Evolutionary conservation across 306 rosid species (phyloP), one percentile per base, ranked within the genome.

Genomic region (Begonia fuchsioides): DNA sequence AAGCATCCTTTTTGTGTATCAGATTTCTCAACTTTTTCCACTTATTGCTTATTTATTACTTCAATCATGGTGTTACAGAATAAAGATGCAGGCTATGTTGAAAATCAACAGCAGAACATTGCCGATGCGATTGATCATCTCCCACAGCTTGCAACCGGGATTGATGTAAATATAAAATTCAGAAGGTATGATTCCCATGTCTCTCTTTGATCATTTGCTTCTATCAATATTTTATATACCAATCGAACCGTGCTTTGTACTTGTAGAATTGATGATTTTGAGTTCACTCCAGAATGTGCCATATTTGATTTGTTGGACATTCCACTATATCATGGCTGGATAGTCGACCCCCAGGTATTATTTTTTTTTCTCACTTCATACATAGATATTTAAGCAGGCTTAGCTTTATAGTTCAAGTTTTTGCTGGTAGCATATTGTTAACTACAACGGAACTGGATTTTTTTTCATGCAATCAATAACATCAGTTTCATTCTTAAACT

Each of bases 291-390:
- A 68, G 99, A 86, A 51, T 92, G 99, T 73, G 96, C 99, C 54
- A 86, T 92, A 56, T 92, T 92, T 74, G 99, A 92, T 70, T 75
- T 92, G 65, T 67, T 92, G 76, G 99, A 82, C 70, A 92, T 92
- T 65, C 96, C 99, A 9, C 64, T 92, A 49, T 92, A 76, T 77
- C 99, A 92, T 68, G 99, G 99, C 57, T 92, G 99, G 99, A 86
- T 92, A 50, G 94, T 80, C 64, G 99, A 85, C 68, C 72, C 86
- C 26, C 83, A 92, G 94, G 99, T 92, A 54, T 67, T 19, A 49
- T n/a, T n/a, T 55, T 55, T 63, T 67, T 39, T 51, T 54, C 51
- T 66, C 45, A 20, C 39, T 20, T 43, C 65, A 32, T 50, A 47
- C 44, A 54, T 67, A 19, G 35, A 32, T 57, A 47, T 56, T 26